Base-by-base conservation (phyloP, 2,329 filamentous ascomycete genomes). In the Pezicula neosporulosa region DNA sequence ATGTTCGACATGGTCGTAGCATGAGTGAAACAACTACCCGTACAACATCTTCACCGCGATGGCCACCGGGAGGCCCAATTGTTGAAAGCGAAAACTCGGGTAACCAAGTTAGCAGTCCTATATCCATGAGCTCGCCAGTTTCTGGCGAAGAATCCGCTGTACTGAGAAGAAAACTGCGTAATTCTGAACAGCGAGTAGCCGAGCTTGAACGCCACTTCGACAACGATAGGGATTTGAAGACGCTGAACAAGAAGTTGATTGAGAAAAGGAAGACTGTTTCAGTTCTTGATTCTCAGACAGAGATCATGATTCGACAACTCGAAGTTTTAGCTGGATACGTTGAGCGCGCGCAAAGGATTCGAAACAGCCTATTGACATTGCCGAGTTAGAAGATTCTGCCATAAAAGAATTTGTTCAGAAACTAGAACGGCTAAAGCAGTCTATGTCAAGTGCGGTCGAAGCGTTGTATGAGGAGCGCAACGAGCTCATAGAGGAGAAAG, bases 191-290 rank as follows among this genome's bases (percentile, higher is more conserved):
- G 66, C 82, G 86, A 53, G 90, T 97, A 48, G 84, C 89, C 2
- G 92, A 97, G 70, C 81, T 99, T 48, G 88, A 93, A 68, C 79
- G 85, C n/a, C 86, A 90, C 58, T 89, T 90, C 62, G 77, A 72
- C 45, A 79, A 77, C 3, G 82, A 85, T 57, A 68, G 67, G 42
- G 68, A 70, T 48, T 52, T 68, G 21, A 64, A 66, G 35, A 83
- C 85, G 61, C 83, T 95, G 28, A 95, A 95, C 69, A 91, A 87
- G 61, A 93, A 92, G 66, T 75, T 97, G 21, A 80, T 89, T 35
- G 92, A 97, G 70, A 97, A 97, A 74, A 82, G 94, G 52, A 96
- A 95, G 63, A 97, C 94, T 0, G 94, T 99, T 68, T 93, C 93
- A 6, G 89, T 95, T 16, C 77, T 97, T 47, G 93, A 97, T 67